These are phyloP conservation scores for Pythium biforme DNA, from an alignment of 352 stramenopile species.

Conservation along the genomic window DNA sequence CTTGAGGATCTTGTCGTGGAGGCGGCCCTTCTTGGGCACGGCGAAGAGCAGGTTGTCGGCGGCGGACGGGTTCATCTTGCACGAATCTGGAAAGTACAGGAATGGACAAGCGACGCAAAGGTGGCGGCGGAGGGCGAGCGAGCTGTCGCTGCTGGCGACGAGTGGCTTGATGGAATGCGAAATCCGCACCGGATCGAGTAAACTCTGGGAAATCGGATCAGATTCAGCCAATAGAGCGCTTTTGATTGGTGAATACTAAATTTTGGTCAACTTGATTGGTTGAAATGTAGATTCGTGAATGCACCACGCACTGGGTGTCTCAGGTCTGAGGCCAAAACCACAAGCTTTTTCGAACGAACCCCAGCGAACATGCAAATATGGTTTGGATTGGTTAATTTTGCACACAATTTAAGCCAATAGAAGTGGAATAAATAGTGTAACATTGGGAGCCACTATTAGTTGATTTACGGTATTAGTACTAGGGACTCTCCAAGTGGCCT, in stretches of 20 bases:
- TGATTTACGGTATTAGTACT: not conserved
- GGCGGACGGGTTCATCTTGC: conserved; percentile 23
- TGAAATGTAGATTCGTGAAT: conserved; percentile 28
- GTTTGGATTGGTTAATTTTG: conserved; percentile 12
- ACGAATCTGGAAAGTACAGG: conserved; percentile 3
- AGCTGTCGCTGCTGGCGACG: conserved; percentile 1
- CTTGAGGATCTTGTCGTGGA: conserved; percentile 96
- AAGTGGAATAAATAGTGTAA: not conserved
- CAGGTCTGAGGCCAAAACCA: conserved; percentile 16
- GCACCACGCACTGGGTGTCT: conserved; percentile 1
- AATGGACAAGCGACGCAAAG: conserved; percentile 3
- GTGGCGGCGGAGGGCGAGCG: not conserved
- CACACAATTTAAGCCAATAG: conserved; percentile 17
- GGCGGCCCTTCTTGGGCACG: conserved; percentile 97
- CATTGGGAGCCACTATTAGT: conserved; percentile 2
- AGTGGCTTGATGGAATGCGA: conserved; percentile 21
- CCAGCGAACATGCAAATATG: not conserved
- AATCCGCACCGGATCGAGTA: conserved; percentile 23
- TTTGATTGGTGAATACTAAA: conserved; percentile 6
- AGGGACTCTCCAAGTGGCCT: not conserved
- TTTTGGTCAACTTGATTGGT: conserved; percentile 13
- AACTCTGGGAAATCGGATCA: conserved; percentile 13
- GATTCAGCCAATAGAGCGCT: conserved; percentile 2
- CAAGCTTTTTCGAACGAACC: conserved; percentile 29
- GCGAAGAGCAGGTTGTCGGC: conserved; percentile 89